phyloP scores from a whole-genome alignment of 73 alveolate species.

The Durusdinium trenchii region DNA sequence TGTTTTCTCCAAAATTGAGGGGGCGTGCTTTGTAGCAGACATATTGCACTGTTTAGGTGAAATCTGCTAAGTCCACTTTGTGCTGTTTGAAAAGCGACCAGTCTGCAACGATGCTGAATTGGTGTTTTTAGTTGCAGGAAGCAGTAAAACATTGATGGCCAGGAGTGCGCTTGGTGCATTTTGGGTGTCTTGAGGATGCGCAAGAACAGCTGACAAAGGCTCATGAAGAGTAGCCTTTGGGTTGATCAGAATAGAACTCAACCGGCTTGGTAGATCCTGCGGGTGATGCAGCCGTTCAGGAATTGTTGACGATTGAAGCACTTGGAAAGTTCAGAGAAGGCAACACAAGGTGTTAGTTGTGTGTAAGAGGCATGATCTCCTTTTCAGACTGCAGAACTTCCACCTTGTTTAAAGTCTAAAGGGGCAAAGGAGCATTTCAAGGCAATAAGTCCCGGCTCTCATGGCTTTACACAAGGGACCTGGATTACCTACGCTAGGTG shows the following conservation, averaged over 20 bases:
- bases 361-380: neutral
- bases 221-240: neutral
- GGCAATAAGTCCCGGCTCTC: too few species aligned
- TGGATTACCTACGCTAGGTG: too few species aligned
- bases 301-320: neutral
- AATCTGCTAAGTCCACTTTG: neutral
- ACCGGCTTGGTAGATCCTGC: too few species aligned
- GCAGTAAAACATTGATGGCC: neutral
- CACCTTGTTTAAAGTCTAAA: too few species aligned
- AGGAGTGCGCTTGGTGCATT: slow-evolving; percentile 81
- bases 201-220: slow-evolving; percentile 28
- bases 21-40: neutral
- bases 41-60: neutral
- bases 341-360: neutral
- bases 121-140: too few species aligned
- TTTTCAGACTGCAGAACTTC: neutral
- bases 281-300: neutral
- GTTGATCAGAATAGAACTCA: neutral
- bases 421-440: too few species aligned
- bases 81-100: neutral
- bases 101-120: neutral
- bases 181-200: slow-evolving; percentile 62
- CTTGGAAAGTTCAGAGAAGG: neutral
- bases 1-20: neutral
- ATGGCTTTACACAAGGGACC: too few species aligned